Percentiles rank a stretch among this genome's conserved stretches.
Evolutionary conservation across 2,329 filamentous ascomycete species (phyloP).

Genomic region (Cordyceps javanica): DNA sequence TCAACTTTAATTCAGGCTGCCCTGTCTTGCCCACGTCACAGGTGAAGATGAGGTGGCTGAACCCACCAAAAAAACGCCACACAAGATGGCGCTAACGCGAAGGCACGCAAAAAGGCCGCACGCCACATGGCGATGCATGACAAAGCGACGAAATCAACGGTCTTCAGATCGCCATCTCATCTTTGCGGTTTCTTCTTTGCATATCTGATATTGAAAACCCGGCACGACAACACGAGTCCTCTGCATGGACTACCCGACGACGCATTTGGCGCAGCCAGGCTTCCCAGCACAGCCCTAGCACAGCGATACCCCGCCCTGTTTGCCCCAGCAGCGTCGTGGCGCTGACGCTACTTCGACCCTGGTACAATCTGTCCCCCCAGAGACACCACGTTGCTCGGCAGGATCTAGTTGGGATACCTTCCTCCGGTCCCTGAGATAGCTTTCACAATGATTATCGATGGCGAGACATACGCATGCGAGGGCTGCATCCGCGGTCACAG

Average conservation of each 20-base stretch:
- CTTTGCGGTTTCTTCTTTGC: not conserved
- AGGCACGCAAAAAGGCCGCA: constrained; percentile 6
- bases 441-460: constrained; percentile 9
- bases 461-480: constrained; percentile 11
- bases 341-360: too few relatives aligned
- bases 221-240: not conserved
- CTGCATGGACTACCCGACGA: not conserved
- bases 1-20: not conserved
- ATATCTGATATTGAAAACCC: not conserved
- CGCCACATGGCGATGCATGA: not conserved
- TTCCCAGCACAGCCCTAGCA: too few relatives aligned
- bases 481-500: constrained; percentile 11
- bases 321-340: too few relatives aligned
- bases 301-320: too few relatives aligned
- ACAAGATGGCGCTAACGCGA: not conserved
- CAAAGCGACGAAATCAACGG: not conserved
- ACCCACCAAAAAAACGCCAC: not conserved
- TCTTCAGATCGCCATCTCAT: not conserved
- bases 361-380: not conserved
- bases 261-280: too few relatives aligned
- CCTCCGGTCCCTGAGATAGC: not conserved
- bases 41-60: too few relatives aligned
- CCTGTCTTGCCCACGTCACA: too few relatives aligned
- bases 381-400: too few relatives aligned
- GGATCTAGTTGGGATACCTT: not conserved